Conservation (phyloP, 2,329 filamentous ascomycete species). For the Calonectria pteridis region DNA sequence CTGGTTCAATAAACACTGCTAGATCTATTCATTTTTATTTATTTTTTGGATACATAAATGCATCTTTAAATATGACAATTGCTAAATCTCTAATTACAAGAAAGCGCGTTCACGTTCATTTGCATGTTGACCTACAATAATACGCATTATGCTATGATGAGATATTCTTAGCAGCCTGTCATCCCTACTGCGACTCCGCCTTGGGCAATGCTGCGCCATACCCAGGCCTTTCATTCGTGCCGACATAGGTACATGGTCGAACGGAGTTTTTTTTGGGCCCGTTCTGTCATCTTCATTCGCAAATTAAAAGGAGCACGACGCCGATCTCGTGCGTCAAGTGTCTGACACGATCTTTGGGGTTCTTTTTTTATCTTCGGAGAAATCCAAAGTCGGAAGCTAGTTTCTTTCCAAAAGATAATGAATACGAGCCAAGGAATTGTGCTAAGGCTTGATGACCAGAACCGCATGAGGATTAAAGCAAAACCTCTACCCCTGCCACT, state of each 20-base stretch:
- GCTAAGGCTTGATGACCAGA: neutral
- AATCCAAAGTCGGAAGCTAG: neutral
- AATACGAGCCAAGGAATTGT: neutral
- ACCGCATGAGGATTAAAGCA: neutral
- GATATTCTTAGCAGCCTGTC: conserved; percentile 1
- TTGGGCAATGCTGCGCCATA: neutral
- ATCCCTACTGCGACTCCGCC: neutral
- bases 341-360: neutral
- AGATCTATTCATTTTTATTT: no score
- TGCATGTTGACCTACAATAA: neutral
- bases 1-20: no score
- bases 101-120: no score
- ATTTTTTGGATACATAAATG: no score
- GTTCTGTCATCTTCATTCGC: no score
- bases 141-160: neutral
- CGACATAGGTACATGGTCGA: neutral
- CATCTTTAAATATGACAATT: neutral
- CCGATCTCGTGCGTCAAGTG: neutral
- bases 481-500: neutral
- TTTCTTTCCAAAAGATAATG: neutral
- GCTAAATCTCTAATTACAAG: neutral
- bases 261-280: neutral
- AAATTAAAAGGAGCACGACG: neutral
- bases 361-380: neutral
- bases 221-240: neutral